Percentiles rank a stretch among this genome's conserved stretches.
These are phyloP conservation scores for Hyaloperonospora brassicae DNA, from an alignment of 352 stramenopile genomes.

Conservation along the genomic window DNA sequence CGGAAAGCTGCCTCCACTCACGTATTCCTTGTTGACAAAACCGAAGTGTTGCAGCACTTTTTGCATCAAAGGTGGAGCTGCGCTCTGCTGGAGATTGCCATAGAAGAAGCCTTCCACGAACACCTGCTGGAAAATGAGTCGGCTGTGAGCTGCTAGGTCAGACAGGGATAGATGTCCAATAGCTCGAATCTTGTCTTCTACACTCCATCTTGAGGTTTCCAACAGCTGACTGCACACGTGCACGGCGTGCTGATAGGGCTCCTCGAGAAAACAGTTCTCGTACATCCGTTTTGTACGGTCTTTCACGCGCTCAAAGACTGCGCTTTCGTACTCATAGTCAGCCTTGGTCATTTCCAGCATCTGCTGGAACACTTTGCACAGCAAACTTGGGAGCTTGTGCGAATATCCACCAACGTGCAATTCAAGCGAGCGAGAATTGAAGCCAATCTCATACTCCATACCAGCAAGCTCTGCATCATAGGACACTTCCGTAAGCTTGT, in stretches of 20 bases:
- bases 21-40: slow-evolving; percentile 17
- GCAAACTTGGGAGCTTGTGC: slow-evolving; percentile 82
- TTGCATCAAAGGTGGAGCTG: slow-evolving; percentile 30
- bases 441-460: slow-evolving; percentile 69
- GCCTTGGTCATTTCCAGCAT: slow-evolving; percentile 43
- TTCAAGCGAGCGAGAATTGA: slow-evolving; percentile 60
- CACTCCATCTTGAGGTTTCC: slow-evolving; percentile 66
- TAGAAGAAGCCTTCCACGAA: slow-evolving; percentile 69
- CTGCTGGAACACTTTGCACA: slow-evolving; percentile 59
- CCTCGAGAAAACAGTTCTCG: slow-evolving; percentile 83
- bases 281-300: slow-evolving; percentile 80
- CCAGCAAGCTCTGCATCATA: slow-evolving; percentile 71
- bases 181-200: slow-evolving; percentile 81
- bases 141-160: slow-evolving; percentile 47
- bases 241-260: slow-evolving; percentile 88
- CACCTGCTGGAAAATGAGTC: slow-evolving; percentile 56
- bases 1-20: slow-evolving; percentile 24
- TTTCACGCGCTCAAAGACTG: slow-evolving; percentile 77
- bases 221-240: slow-evolving; percentile 69
- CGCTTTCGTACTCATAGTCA: slow-evolving; percentile 45
- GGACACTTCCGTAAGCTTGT: slow-evolving; percentile 77
- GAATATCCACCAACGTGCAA: slow-evolving; percentile 84
- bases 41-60: slow-evolving; percentile 36
- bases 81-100: slow-evolving; percentile 46
- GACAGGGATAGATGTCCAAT: slow-evolving; percentile 45